Evolutionary conservation across 345 rosid species (phyloP), one percentile per base, ranked within the genome.

Genomic region (Streptanthus diversifolius): DNA sequence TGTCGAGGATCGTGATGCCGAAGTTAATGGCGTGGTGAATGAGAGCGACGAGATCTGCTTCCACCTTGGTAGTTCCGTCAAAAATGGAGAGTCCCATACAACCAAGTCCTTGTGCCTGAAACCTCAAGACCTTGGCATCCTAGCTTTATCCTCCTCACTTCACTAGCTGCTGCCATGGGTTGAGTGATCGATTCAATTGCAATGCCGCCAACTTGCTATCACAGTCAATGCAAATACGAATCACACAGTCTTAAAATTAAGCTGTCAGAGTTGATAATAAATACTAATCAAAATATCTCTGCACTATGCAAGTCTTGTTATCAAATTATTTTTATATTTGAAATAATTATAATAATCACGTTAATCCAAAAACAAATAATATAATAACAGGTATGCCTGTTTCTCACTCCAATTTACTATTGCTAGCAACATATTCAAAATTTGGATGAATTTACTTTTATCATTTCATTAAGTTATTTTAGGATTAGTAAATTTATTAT

Each of bases 41-140:
- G 49, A 17, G 49, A 27, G 80, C 30, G 61, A 65, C 22, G 0
- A 84, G 84, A 48, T 83, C 84, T 0, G 87, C 80, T 0, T 63
- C 64, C 3, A 81, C 13, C 57, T 43, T 44, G 49, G 8, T 19
- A 17, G 49, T 7, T 15, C 79, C 70, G 5, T 48, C 32, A 33
- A 48, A 48, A 30, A 47, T 47, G 15, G 57, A 35, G 22, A 66
- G 47, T 8, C 70, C 47, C 59, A 66, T 66, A 22, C 70, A 51
- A 51, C 70, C 49, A 17, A 44, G 49, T 7, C 49, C 49, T 14
- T 43, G 48, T 8, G 48, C 48, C 17, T n/a, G 48, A 43, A n/a
- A 43, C 21, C 17, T 43, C 58, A 65, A 65, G 58, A 8, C 70
- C 70, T 66, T 51, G 70, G 24, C 45, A 36, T 21, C 70, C 70